Percentiles rank a stretch among this genome's conserved stretches.
phyloP scores from a whole-genome alignment of 2,329 filamentous ascomycete species.

The Claviceps spartinae region DNA sequence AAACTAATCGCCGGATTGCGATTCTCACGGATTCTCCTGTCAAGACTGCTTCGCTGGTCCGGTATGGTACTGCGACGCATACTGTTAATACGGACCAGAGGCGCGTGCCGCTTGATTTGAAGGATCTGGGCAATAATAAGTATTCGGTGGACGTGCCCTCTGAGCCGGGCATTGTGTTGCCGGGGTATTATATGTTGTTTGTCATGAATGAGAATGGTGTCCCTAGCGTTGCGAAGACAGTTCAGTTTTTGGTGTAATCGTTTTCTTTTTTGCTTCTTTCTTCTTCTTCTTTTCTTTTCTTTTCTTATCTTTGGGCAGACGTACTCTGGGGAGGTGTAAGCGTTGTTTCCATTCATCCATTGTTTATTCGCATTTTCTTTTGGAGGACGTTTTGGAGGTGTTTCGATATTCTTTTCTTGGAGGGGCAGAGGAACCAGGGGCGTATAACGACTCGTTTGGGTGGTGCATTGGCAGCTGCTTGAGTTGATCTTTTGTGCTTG shows the following conservation, averaged over 20 bases:
- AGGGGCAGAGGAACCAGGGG: too few species aligned
- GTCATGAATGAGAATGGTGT: constrained; percentile 30
- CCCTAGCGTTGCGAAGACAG: constrained; percentile 30
- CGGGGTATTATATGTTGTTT: constrained; percentile 42
- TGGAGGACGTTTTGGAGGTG: too few species aligned
- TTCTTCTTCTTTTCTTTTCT: neutral
- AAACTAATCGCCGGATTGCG: constrained; percentile 12
- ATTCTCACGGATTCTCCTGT: constrained; percentile 11
- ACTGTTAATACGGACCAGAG: constrained; percentile 45
- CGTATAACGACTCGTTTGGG: too few species aligned
- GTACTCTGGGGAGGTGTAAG: neutral
- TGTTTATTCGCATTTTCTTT: neutral
- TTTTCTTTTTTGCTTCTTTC: neutral
- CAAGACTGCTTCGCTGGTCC: constrained; percentile 27
- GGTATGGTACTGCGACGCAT: constrained; percentile 37
- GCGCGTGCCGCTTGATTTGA: constrained; percentile 29
- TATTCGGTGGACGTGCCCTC: constrained; percentile 29
- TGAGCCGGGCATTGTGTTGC: constrained; percentile 35
- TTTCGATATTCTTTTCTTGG: too few species aligned
- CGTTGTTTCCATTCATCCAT: neutral
- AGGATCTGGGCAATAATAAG: constrained; percentile 12
- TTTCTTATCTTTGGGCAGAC: neutral
- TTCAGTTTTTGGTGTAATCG: constrained; percentile 14
- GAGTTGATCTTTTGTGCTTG: too few species aligned
- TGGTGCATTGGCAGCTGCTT: too few species aligned